Base-by-base conservation (phyloP, 1,284 basidiomycete species). In the Papiliotrema nemorosa region DNA sequence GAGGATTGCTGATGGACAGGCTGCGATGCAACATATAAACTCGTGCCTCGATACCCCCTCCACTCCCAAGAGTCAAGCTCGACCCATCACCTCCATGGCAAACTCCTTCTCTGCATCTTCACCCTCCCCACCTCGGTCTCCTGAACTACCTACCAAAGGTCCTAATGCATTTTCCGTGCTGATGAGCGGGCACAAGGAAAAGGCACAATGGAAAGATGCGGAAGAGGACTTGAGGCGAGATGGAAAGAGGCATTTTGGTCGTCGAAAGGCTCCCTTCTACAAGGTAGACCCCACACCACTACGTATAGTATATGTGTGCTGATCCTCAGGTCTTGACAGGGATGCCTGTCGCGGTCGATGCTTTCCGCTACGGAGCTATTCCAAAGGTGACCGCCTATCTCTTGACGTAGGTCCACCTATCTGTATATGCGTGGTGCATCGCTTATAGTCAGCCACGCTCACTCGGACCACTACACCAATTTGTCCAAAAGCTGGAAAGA, bases 341-440 rank as follows among this genome's bases (percentile, higher is more conserved):
- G 2, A 97, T 97, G 92, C 91, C 93, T 1, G 88, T 97, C 40
- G 87, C 91, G 5, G 92, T 97, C 0, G 94, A 97, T 65, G 92
- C 91, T 1, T 97, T 97, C 72, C 82, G 87, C 42, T 97, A 94
- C 69, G 92, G 92, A 2, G 78, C 79, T n/a, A 90, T 97, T 49
- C 89, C 90, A 6, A 84, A 82, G 10, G 84, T 96, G 12, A 87
- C 81, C 3, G 90, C 90, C 0, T 94, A 96, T 72, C 90, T 94
- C 60, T 75, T 96, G 56, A 90, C 86, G 89, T 87, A 58, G 51
- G 82, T 66, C 35, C 22, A 24, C 2, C 14, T 24, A 37, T 43
- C 2, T n/a, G n/a, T n/a, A n/a, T n/a, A n/a, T n/a, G n/a, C n/a
- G n/a, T n/a, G n/a, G n/a, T n/a, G n/a, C n/a, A 18, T 6, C 14